phyloP scores from a whole-genome alignment of 2,329 filamentous ascomycete species.

The Epichloe coenophiala region DNA sequence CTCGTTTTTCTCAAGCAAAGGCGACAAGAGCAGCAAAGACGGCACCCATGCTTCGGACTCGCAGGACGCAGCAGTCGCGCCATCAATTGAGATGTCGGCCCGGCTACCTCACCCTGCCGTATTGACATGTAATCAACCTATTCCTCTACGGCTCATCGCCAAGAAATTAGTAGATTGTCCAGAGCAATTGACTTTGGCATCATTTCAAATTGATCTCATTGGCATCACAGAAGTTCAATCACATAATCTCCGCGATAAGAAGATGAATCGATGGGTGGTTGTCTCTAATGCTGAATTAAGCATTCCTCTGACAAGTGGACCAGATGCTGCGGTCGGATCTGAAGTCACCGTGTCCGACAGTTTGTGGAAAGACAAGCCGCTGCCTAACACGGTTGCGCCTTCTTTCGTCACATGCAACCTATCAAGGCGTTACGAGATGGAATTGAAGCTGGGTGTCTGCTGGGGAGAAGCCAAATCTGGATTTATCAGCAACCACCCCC shows the following conservation, averaged over 20 bases:
- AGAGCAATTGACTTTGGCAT: slow-evolving; percentile 62
- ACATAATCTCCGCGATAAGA: slow-evolving; percentile 57
- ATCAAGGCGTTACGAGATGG: slow-evolving; percentile 66
- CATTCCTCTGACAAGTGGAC: slow-evolving; percentile 48
- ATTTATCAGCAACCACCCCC: slow-evolving; percentile 20
- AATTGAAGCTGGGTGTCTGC: slow-evolving; percentile 64
- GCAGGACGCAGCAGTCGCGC: slow-evolving; percentile 21
- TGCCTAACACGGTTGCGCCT: slow-evolving; percentile 80
- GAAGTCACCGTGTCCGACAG: slow-evolving; percentile 57
- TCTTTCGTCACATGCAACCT: slow-evolving; percentile 86
- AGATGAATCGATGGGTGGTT: slow-evolving; percentile 64
- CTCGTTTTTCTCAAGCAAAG: slow-evolving; percentile 41
- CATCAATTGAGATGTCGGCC: slow-evolving; percentile 64
- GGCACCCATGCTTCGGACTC: slow-evolving; percentile 17
- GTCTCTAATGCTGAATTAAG: slow-evolving; percentile 57
- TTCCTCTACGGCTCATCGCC: slow-evolving; percentile 69
- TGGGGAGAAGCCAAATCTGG: slow-evolving; percentile 47
- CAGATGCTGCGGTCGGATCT: slow-evolving; percentile 43
- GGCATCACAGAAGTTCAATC: slow-evolving; percentile 69
- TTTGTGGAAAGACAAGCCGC: slow-evolving; percentile 56
- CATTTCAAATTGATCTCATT: slow-evolving; percentile 69
- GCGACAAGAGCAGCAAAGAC: slow-evolving; percentile 10
- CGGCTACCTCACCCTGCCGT: slow-evolving; percentile 78
- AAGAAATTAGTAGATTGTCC: slow-evolving; percentile 58
- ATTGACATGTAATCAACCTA: slow-evolving; percentile 73